phyloP scores from a whole-genome alignment of 257 asterid species.

The Paraleonurus japonicus region DNA sequence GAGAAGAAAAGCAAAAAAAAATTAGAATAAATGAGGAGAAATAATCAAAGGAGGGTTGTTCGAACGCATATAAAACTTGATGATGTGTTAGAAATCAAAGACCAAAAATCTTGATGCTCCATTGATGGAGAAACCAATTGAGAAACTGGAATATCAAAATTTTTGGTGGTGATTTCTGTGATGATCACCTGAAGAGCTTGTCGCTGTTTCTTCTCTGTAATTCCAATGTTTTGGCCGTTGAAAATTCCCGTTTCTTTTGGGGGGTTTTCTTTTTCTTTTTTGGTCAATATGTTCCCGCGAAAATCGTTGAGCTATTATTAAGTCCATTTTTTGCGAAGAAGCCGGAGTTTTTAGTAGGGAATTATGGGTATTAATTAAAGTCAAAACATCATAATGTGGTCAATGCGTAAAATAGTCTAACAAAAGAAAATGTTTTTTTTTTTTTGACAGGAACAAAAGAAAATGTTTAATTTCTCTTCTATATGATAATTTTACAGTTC shows the following conservation, averaged over 20 bases:
- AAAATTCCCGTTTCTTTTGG: constrained; percentile 44
- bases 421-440: too few species aligned
- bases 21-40: not conserved
- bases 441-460: too few species aligned
- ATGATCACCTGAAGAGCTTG: constrained; percentile 36
- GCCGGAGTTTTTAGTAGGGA: not conserved
- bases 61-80: not conserved
- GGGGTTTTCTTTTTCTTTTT: not conserved
- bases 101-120: constrained; percentile 9
- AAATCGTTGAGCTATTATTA: constrained; percentile 25
- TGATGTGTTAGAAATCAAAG: not conserved
- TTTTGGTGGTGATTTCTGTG: not conserved
- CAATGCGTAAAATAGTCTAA: not conserved
- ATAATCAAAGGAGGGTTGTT: not conserved
- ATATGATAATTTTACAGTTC: too few species aligned
- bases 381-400: not conserved
- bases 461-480: too few species aligned
- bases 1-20: not conserved
- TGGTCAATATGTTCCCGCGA: constrained; percentile 29
- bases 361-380: not conserved
- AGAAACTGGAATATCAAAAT: constrained; percentile 8
- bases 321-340: constrained; percentile 5
- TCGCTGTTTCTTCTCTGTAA: constrained; percentile 14
- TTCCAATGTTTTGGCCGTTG: constrained; percentile 34
- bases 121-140: constrained; percentile 6